Evolutionary conservation across 176 grass and related monocot genomes (phyloP).

Genomic region (Hsuehochloa calcarea): DNA sequence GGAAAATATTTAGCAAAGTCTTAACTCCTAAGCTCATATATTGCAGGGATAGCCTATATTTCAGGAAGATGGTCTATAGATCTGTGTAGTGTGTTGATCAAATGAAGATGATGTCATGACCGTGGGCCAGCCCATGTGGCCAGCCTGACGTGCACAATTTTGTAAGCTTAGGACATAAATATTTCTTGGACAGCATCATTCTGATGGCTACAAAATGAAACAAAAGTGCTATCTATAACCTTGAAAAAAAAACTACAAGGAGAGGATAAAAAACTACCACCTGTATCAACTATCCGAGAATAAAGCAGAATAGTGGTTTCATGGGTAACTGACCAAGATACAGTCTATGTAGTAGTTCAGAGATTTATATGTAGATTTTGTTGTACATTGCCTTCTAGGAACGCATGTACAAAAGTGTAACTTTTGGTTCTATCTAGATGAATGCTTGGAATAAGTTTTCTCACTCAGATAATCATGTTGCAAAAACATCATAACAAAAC

Average conservation of each 20-base stretch:
- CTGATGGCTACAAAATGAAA: neutral
- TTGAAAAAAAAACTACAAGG: neutral
- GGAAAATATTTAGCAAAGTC: conserved; percentile 16
- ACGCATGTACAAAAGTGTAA: neutral
- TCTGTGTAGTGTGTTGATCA: neutral
- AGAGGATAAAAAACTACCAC: neutral
- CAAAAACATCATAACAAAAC: neutral
- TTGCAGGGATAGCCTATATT: conserved; percentile 1
- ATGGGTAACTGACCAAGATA: neutral
- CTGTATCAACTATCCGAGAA: neutral
- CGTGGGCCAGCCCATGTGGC: neutral
- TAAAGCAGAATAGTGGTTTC: neutral
- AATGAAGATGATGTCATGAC: neutral
- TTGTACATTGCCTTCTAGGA: neutral
- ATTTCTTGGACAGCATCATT: neutral
- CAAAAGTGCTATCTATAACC: neutral
- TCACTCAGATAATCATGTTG: neutral
- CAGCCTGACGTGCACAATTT: neutral
- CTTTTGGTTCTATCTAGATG: neutral
- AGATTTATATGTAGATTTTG: neutral
- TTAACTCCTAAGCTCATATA: conserved; percentile 9
- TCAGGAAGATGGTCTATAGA: conserved; percentile 17
- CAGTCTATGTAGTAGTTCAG: neutral
- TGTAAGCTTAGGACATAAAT: neutral
- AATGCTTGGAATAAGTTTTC: conserved; percentile 10